These are phyloP conservation scores for Cercospora zeae-maydis DNA, from an alignment of 2,329 filamentous ascomycete species.

Conservation along the genomic window DNA sequence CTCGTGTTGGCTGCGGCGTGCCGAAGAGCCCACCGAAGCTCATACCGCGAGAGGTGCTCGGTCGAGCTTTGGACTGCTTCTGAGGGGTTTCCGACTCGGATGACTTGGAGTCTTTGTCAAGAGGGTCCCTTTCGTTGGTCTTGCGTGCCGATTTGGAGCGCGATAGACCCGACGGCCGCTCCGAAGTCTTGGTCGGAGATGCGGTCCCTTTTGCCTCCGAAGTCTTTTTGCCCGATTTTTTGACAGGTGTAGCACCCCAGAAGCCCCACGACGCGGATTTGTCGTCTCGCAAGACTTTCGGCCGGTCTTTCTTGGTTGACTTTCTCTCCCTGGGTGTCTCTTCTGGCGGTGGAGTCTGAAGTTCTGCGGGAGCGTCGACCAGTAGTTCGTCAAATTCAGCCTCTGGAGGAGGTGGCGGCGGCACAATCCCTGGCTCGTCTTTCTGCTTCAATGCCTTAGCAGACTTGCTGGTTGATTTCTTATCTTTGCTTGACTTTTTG, in stretches of 20 bases:
- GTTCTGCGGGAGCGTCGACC: conserved; percentile 34
- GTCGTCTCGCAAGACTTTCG: conserved; percentile 69
- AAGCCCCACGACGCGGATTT: conserved; percentile 65
- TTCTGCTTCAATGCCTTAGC: conserved; percentile 34
- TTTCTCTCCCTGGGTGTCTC: conserved; percentile 51
- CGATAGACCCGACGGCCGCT: conserved; percentile 43
- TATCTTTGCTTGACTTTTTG: conserved; percentile 27
- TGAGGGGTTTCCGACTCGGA: conserved; percentile 70
- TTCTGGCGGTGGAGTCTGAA: conserved; percentile 50
- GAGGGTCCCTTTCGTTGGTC: conserved; percentile 48
- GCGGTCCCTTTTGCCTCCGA: conserved; percentile 39
- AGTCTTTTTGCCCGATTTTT: conserved; percentile 49
- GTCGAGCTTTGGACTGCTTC: conserved; percentile 48
- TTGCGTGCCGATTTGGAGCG: conserved; percentile 58
- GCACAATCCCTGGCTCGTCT: conserved; percentile 35
- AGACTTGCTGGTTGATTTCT: conserved; percentile 23
- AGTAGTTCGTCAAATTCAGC: conserved; percentile 26
- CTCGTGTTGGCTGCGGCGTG: conserved; percentile 51
- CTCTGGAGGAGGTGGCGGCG: conserved; percentile 14
- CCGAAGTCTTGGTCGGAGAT: conserved; percentile 39
- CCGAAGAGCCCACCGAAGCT: conserved; percentile 60
- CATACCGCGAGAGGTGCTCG: conserved; percentile 55
- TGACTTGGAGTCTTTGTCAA: conserved; percentile 63
- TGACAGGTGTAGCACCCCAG: conserved; percentile 56
- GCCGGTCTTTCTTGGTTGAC: conserved; percentile 67